These are phyloP conservation scores for California macrophylla DNA, from an alignment of 441 rosid species.

Conservation along the genomic window DNA sequence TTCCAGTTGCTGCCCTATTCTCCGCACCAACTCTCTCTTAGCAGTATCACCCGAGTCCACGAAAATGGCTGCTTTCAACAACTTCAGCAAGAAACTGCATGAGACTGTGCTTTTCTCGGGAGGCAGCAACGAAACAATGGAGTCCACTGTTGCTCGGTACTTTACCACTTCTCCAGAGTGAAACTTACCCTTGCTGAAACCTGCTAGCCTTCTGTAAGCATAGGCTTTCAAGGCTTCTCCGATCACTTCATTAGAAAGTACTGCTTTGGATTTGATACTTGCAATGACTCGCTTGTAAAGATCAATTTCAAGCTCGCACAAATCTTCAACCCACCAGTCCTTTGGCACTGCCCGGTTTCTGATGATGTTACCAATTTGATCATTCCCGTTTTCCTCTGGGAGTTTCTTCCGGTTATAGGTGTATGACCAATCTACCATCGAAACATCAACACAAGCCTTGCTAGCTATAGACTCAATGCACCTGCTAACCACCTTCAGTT, in stretches of 20 bases:
- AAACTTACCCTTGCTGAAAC: constrained; percentile 40
- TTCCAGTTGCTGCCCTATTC: constrained; percentile 50
- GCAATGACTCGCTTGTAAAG: constrained; percentile 56
- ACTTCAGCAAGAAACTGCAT: constrained; percentile 73
- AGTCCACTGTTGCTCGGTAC: constrained; percentile 55
- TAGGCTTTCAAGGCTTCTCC: constrained; percentile 75
- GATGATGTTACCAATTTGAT: background rate
- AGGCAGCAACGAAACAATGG: constrained; percentile 60
- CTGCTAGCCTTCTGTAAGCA: constrained; percentile 71
- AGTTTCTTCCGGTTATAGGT: constrained; percentile 44
- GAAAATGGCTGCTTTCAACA: constrained; percentile 57
- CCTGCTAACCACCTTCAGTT: constrained; percentile 66
- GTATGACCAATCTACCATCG: constrained; percentile 76
- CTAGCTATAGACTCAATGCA: constrained; percentile 80
- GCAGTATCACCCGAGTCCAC: constrained; percentile 45
- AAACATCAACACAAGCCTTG: constrained; percentile 64
- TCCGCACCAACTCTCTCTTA: constrained; percentile 45
- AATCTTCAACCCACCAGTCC: constrained; percentile 99
- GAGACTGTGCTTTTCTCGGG: constrained; percentile 42
- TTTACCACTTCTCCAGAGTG: constrained; percentile 36
- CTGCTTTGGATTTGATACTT: constrained; percentile 62
- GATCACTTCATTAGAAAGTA: constrained; percentile 53
- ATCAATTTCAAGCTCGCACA: constrained; percentile 71
- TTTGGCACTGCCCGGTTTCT: constrained; percentile 37
- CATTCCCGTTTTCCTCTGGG: constrained; percentile 34